Conservation (phyloP, 441 rosid species). For the Metrosideros polymorpha region DNA sequence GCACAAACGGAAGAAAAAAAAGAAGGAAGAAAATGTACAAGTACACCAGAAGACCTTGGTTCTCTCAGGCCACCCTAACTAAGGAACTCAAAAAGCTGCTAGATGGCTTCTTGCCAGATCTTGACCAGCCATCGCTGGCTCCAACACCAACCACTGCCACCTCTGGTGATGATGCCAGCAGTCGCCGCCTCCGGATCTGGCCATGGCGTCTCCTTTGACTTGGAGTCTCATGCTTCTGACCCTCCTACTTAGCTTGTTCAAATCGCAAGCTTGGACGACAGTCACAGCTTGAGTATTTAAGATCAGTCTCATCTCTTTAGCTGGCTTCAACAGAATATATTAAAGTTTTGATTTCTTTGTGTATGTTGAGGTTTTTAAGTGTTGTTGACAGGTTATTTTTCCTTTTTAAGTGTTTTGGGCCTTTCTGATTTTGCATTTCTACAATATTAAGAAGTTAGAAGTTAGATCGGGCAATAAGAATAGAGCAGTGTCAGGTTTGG, state of each 20-base stretch:
- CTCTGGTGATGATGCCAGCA: rapidly evolving
- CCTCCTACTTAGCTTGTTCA: not conserved
- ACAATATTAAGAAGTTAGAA: not conserved
- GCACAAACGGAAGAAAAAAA: not conserved
- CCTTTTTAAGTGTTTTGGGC: not conserved
- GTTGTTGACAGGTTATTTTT: not conserved
- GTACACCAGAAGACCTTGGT: not conserved
- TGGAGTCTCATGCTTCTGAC: not conserved
- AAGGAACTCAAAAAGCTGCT: not conserved
- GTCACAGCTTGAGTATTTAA: not conserved
- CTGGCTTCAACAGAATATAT: not conserved
- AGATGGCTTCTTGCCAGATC: not conserved
- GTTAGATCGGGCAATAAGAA: not conserved
- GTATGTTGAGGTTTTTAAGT: not conserved
- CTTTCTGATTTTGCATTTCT: not conserved
- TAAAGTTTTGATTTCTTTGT: not conserved
- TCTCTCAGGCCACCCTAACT: not conserved
- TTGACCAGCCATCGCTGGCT: not conserved
- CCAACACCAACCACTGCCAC: not conserved
- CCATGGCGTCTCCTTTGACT: not conserved
- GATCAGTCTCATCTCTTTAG: not conserved
- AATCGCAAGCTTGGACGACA: not conserved
- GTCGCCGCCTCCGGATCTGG: rapidly evolving
- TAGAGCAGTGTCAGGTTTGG: not conserved
- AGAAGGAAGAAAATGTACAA: not conserved